Conservation (phyloP, 179 eudicot species). For the Sideroxylon spinosum region DNA sequence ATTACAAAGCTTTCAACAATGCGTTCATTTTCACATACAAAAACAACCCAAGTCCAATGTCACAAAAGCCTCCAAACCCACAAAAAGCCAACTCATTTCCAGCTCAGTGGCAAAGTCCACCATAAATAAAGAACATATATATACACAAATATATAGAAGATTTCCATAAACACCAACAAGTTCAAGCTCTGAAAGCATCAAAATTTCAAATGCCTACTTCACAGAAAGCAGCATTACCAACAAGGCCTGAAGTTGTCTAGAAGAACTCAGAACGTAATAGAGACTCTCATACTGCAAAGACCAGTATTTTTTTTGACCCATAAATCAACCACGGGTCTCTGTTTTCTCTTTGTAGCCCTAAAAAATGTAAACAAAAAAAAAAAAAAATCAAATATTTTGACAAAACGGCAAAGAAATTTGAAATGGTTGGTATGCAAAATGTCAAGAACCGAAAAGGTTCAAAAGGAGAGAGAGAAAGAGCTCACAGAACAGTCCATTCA, state of each 20-base stretch:
- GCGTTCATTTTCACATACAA: constrained; percentile 14
- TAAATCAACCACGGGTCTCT: constrained; percentile 15
- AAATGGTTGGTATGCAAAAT: constrained; percentile 3
- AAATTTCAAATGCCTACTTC: background rate
- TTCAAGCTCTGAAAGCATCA: background rate
- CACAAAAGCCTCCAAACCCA: constrained; percentile 15
- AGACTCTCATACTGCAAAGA: background rate
- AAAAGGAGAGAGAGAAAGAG: constrained; percentile 3
- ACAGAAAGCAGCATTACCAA: background rate
- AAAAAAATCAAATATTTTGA: background rate
- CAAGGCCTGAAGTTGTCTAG: background rate
- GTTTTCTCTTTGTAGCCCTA: background rate
- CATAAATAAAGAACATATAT: too few relatives aligned
- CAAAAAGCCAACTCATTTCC: constrained; percentile 1
- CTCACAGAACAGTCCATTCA: constrained; percentile 27
- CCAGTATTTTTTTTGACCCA: background rate
- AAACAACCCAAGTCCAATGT: constrained; percentile 19
- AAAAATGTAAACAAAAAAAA: background rate
- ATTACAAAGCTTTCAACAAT: background rate
- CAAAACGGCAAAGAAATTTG: background rate
- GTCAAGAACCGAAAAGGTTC: background rate
- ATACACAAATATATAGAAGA: background rate
- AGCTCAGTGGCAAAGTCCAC: background rate
- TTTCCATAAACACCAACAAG: background rate
- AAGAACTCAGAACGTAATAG: constrained; percentile 4